phyloP scores from a whole-genome alignment of 306 rosid species.

The Acacia melanoxylon region DNA sequence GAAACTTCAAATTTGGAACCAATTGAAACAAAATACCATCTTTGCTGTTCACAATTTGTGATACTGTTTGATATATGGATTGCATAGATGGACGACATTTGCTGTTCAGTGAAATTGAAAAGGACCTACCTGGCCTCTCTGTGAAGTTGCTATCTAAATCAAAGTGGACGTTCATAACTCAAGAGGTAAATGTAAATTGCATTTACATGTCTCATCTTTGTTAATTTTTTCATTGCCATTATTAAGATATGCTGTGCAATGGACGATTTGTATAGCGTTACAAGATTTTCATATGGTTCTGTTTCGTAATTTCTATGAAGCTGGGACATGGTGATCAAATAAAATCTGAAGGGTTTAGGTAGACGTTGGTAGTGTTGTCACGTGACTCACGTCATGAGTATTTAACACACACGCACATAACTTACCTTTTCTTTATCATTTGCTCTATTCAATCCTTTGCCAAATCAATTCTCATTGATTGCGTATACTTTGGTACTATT shows the following conservation, averaged over 20 bases:
- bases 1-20: background rate
- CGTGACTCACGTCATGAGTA: too few species aligned
- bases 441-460: too few species aligned
- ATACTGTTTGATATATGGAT: background rate
- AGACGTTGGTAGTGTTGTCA: too few species aligned
- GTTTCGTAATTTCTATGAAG: background rate
- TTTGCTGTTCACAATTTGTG: background rate
- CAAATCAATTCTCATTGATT: too few species aligned
- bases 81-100: background rate
- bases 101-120: slow-evolving; percentile 55
- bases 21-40: background rate
- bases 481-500: too few species aligned
- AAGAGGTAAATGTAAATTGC: slow-evolving; percentile 48
- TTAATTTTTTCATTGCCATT: background rate
- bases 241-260: background rate
- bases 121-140: slow-evolving; percentile 63
- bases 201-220: background rate
- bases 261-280: background rate
- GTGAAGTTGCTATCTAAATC: slow-evolving; percentile 57
- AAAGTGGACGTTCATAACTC: slow-evolving; percentile 89
- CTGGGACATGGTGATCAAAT: background rate
- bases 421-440: too few species aligned
- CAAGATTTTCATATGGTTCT: background rate
- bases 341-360: too few species aligned
- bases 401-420: slow-evolving; percentile 6